Base-by-base conservation (phyloP, 1,284 basidiomycete genomes). In the Papiliotrema nemorosa region DNA sequence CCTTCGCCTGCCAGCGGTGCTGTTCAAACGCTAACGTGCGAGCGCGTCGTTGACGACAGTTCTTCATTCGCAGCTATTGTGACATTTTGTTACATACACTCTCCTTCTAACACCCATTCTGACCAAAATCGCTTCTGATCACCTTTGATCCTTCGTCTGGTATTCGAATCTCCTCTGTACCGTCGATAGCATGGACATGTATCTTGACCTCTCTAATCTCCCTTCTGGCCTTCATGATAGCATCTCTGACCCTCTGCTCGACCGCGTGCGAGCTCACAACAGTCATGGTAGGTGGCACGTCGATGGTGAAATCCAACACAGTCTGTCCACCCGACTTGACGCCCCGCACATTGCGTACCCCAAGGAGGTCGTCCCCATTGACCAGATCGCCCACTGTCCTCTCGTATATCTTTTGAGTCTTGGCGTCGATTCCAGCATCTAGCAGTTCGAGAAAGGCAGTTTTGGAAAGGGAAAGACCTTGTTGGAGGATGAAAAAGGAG, bases 401-500 rank as follows among this genome's bases (percentile, higher is more conserved):
- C 56, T 80, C 70, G 14, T 90, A 79, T 3, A 77, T 76, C 26
- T 74, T 70, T 43, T 79, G 79, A 33, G 82, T 85, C 49, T 76
- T 71, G 1, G 76, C 70, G 1, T 87, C 83, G 16, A 92, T 84
- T 14, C 90, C 84, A 6, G 86, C 86, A 66, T 97, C 92, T 2
- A 88, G 88, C 40, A 97, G 77, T 67, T 97, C 91, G 25, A 82
- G 79, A 72, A 89, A 82, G 1, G 92, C 87, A 14, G 82, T 82
- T 40, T 80, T 74, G 40, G 90, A 79, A 21, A 97, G 77, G 16
- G 75, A 76, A 39, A 84, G 76, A n/a, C 91, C 90, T 69, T 97
- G 91, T 62, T 81, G 81, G 22, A 96, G 79, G 69, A 97, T 96
- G 61, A 97, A 83, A 50, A 88, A 76, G 0, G 90, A 90, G 10